phyloP scores from a whole-genome alignment of 306 rosid species.

The Vigna reflexopilosa region DNA sequence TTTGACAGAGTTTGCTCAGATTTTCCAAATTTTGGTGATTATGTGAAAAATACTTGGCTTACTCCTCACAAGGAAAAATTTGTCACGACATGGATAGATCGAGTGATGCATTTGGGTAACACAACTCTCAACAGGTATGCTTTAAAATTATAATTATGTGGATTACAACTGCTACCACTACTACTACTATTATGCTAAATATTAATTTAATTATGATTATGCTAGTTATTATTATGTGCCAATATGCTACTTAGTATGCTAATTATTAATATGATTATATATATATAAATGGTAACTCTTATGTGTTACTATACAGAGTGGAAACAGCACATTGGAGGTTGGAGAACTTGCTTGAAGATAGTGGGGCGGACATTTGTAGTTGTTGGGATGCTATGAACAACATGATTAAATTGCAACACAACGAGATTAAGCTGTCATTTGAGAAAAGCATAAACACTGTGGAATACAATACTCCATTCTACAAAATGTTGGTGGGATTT shows the following conservation, averaged over 20 bases:
- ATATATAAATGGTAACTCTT: not conserved
- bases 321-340: not conserved
- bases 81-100: not conserved
- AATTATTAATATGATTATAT: not conserved
- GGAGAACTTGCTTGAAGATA: constrained; percentile 2
- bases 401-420: constrained; percentile 12
- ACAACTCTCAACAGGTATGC: not conserved
- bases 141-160: not conserved
- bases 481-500: not conserved
- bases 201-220: not conserved
- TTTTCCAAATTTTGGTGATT: not conserved
- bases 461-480: not conserved
- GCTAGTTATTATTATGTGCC: not conserved
- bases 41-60: not conserved
- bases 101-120: not conserved
- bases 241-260: not conserved
- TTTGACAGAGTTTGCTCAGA: not conserved
- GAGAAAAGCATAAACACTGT: not conserved
- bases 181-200: not conserved
- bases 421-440: not conserved
- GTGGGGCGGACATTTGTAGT: not conserved
- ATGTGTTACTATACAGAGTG: not conserved
- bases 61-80: constrained; percentile 10
- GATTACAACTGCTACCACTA: not conserved
- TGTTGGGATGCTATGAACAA: constrained; percentile 12